Conservation (phyloP, 805 yeast genomes). For the Yarrowia keelungensis region DNA sequence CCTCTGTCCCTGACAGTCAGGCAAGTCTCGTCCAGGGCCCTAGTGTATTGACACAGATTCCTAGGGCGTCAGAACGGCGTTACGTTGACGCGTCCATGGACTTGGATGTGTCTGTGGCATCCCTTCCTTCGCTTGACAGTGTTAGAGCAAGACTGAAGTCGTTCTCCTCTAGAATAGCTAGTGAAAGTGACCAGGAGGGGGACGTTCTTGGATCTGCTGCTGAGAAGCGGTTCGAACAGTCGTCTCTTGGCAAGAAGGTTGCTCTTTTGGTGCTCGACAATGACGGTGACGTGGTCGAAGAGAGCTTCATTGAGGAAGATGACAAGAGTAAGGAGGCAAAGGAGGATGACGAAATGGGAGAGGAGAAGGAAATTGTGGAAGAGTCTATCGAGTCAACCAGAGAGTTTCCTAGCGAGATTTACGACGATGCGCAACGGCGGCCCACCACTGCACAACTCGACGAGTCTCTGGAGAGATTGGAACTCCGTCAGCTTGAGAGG, state of each 20-base stretch:
- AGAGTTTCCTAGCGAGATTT: too few relatives aligned
- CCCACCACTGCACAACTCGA: too few relatives aligned
- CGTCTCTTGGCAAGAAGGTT: background rate
- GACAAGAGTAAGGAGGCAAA: background rate
- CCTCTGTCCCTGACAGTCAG: constrained; percentile 20
- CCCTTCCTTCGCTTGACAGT: constrained; percentile 1
- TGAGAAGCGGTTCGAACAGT: background rate
- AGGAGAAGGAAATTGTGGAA: background rate
- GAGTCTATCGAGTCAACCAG: too few relatives aligned
- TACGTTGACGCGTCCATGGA: constrained; percentile 12
- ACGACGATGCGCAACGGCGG: too few relatives aligned
- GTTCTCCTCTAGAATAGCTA: background rate
- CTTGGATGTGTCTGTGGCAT: constrained; percentile 15
- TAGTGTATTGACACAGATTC: background rate
- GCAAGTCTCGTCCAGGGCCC: background rate
- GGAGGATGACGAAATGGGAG: background rate
- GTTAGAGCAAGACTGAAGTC: background rate
- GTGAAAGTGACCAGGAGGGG: background rate
- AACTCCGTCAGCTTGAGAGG: too few relatives aligned
- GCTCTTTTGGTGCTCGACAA: background rate
- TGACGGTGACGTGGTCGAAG: background rate
- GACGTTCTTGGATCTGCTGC: constrained; percentile 2
- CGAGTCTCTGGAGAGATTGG: too few relatives aligned
- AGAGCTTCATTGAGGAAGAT: background rate
- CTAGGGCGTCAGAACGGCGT: background rate